Evolutionary conservation across 768 basidiomycete species (phyloP).

Genomic region (Rhizopogon rudus): DNA sequence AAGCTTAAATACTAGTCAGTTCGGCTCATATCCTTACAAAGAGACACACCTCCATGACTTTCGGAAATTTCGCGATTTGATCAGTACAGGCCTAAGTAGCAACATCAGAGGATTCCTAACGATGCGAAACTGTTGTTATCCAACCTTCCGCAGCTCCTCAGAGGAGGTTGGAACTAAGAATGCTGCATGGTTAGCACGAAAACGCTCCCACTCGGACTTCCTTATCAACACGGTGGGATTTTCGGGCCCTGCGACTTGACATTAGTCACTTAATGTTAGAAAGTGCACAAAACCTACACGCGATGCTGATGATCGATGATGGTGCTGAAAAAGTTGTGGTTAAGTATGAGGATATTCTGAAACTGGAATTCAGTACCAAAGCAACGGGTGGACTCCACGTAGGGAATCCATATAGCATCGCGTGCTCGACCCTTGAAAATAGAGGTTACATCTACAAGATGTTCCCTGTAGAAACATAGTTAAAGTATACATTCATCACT

Average conservation of each 20-base stretch:
- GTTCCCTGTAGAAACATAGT: conserved; percentile 6
- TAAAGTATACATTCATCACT: background rate
- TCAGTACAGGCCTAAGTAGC: conserved; percentile 2
- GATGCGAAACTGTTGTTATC: background rate
- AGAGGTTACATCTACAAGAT: conserved; percentile 3
- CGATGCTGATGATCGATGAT: background rate
- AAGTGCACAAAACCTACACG: conserved; percentile 12
- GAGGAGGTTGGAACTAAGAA: conserved; percentile 1
- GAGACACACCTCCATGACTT: conserved; percentile 9
- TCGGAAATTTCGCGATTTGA: conserved; percentile 1
- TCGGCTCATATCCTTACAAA: background rate
- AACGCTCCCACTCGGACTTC: conserved; percentile 12
- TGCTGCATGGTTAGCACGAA: background rate
- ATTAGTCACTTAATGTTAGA: too few relatives aligned
- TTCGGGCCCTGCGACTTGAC: conserved; percentile 15
- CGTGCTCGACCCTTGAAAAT: background rate
- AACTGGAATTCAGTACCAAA: conserved; percentile 10
- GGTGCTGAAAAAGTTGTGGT: background rate
- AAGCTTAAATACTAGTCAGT: conserved; percentile 9
- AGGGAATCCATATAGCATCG: conserved; percentile 14
- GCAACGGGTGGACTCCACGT: conserved; percentile 15
- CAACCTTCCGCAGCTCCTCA: background rate
- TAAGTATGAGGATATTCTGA: background rate
- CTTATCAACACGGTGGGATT: conserved; percentile 9
- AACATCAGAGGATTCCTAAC: background rate